Percentiles rank a stretch among this genome's conserved stretches.
Conservation (phyloP, 495 filamentous ascomycete species). For the Neurospora pannonica region DNA sequence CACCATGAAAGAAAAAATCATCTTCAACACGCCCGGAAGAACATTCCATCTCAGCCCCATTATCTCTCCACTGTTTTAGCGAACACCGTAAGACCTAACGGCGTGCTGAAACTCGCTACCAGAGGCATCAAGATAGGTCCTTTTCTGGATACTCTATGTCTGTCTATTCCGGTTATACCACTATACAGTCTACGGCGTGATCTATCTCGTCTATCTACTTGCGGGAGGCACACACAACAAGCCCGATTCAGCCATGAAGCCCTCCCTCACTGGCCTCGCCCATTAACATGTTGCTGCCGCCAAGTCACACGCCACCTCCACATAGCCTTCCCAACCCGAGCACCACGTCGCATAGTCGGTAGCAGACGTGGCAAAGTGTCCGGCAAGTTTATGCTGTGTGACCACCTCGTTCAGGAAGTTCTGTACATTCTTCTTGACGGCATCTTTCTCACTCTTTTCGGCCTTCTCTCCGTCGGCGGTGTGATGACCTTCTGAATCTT, state of each 20-base stretch:
- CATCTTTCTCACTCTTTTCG: background rate
- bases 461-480: background rate
- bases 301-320: background rate
- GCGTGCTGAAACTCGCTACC: background rate
- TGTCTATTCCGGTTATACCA: background rate
- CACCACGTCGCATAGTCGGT: constrained; percentile 14
- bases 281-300: background rate
- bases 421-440: constrained; percentile 1
- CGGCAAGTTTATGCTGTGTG: constrained; percentile 8
- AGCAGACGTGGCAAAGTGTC: constrained; percentile 16
- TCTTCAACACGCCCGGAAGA: background rate
- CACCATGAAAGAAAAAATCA: background rate
- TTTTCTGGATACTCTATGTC: background rate
- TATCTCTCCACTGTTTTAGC: background rate
- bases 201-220: background rate
- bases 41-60: background rate
- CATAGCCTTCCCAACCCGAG: constrained; percentile 9
- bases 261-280: background rate
- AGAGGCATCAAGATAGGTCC: background rate
- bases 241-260: background rate
- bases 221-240: background rate
- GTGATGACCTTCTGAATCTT: background rate
- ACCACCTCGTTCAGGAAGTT: constrained; percentile 8
- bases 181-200: background rate
- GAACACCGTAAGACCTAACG: background rate